phyloP scores from a whole-genome alignment of 768 basidiomycete species.

The Chalciporus pseudorubinellus region DNA sequence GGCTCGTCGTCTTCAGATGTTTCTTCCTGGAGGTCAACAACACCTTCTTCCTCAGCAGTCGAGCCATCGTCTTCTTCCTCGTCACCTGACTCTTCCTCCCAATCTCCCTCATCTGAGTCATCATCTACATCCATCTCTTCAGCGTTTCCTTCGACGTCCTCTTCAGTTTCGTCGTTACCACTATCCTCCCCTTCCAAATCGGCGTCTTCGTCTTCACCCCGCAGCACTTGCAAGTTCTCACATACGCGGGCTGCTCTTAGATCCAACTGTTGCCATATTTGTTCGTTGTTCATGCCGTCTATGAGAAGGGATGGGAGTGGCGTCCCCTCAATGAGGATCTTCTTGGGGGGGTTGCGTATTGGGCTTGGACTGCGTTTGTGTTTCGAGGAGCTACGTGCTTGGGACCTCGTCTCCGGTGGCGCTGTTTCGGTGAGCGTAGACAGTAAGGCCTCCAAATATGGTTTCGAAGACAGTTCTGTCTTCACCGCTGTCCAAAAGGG shows the following conservation, averaged over 20 bases:
- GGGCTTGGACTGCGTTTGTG: slow-evolving; percentile 43
- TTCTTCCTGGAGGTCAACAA: slow-evolving; percentile 37
- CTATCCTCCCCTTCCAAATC: slow-evolving; percentile 17
- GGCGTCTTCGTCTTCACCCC: slow-evolving; percentile 42
- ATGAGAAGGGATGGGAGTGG: slow-evolving; percentile 74
- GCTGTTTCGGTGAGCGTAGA: slow-evolving; percentile 62
- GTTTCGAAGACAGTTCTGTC: slow-evolving; percentile 63
- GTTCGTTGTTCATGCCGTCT: slow-evolving; percentile 78
- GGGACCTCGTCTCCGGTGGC: slow-evolving; percentile 75
- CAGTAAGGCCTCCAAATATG: slow-evolving; percentile 64
- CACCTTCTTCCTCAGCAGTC: slow-evolving; percentile 20
- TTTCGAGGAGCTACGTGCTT: slow-evolving; percentile 40
- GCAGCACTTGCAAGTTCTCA: slow-evolving; percentile 64
- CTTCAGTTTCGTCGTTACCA: slow-evolving; percentile 25
- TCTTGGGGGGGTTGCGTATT: slow-evolving; percentile 32
- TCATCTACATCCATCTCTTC: slow-evolving; percentile 31
- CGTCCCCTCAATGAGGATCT: slow-evolving; percentile 49
- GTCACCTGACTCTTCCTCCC: slow-evolving; percentile 28
- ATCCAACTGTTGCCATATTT: slow-evolving; percentile 94
- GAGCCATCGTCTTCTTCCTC: slow-evolving; percentile 29
- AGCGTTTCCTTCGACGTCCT: slow-evolving; percentile 33
- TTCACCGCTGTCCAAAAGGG: slow-evolving; percentile 49
- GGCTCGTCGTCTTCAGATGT: slow-evolving; percentile 37
- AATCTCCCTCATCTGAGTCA: slow-evolving; percentile 20
- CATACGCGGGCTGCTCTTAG: slow-evolving; percentile 71